phyloP scores from a whole-genome alignment of 1,139 yeast species.

The Debaryomycetaceae sp. region DNA sequence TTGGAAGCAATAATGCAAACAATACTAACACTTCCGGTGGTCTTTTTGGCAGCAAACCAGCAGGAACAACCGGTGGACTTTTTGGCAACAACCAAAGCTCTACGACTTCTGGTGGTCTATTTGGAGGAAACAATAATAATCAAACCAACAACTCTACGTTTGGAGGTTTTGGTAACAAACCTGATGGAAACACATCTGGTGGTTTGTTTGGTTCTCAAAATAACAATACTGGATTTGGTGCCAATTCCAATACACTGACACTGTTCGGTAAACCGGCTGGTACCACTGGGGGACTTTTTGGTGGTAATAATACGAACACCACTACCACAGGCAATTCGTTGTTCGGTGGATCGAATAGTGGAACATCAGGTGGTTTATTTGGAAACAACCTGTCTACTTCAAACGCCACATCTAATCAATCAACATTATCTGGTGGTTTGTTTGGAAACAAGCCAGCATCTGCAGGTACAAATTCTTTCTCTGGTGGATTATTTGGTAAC shows the following conservation, averaged over 20 bases:
- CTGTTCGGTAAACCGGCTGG: conserved; percentile 10
- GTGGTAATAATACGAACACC: conserved; percentile 13
- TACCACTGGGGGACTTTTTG: conserved; percentile 31
- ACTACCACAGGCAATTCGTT: conserved; percentile 10
- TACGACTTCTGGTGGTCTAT: conserved; percentile 13
- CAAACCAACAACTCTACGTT: conserved; percentile 14
- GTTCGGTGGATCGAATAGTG: conserved; percentile 10
- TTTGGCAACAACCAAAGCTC: conserved; percentile 30
- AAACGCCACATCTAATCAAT: conserved; percentile 3
- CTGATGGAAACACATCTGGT: conserved; percentile 9
- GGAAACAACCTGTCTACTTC: conserved; percentile 6
- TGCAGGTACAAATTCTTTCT: conserved; percentile 9
- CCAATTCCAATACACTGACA: conserved; percentile 5
- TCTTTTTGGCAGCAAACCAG: conserved; percentile 26
- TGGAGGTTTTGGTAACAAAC: conserved; percentile 42
- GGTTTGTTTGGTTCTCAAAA: conserved; percentile 19
- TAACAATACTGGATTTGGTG: conserved; percentile 4
- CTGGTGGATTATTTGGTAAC: conserved; percentile 35
- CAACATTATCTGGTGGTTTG: conserved; percentile 15
- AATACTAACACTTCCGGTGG: conserved; percentile 16
- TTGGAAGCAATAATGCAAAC: conserved; percentile 27
- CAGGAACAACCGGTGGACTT: conserved; percentile 18
- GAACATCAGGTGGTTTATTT: conserved; percentile 10
- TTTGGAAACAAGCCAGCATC: conserved; percentile 18
- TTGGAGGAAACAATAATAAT: conserved; percentile 10